Percentiles rank a stretch among this genome's conserved stretches.
phyloP scores from a whole-genome alignment of 139 green algal species.

The Diplosphaera chodatii region DNA sequence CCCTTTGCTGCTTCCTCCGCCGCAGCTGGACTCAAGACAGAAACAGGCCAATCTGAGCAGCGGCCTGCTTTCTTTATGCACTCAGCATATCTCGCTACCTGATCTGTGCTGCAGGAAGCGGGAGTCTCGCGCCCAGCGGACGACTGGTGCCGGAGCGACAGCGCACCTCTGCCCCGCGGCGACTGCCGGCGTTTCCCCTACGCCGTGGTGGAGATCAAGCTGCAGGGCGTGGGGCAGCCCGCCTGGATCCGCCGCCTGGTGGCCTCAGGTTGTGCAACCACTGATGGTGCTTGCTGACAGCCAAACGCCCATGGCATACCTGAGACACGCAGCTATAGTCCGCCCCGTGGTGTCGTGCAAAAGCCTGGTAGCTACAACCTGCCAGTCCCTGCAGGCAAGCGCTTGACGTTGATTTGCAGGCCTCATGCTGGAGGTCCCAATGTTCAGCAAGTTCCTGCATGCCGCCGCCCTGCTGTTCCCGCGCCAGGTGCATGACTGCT shows the following conservation, averaged over 20 bases:
- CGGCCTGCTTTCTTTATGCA: too few species aligned
- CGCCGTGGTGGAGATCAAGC: conserved; percentile 84
- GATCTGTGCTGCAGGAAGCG: conserved; percentile 38
- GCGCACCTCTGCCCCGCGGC: background rate
- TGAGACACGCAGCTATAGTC: too few species aligned
- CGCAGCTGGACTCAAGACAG: too few species aligned
- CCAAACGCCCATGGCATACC: too few species aligned
- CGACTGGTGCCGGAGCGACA: conserved; percentile 43
- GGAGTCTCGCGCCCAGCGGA: conserved; percentile 8
- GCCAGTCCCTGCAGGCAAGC: too few species aligned
- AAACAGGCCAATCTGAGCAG: too few species aligned
- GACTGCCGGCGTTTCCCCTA: conserved; percentile 70
- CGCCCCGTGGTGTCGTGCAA: too few species aligned
- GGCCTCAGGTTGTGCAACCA: conserved; percentile 4
- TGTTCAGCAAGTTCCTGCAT: conserved; percentile 83
- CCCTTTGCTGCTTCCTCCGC: too few species aligned
- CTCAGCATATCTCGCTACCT: too few species aligned
- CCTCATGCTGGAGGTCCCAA: conserved; percentile 62
- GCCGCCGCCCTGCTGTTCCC: conserved; percentile 36
- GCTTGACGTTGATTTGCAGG: too few species aligned
- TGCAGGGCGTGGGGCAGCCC: conserved; percentile 47
- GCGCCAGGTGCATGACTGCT: conserved; percentile 2
- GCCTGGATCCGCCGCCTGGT: conserved; percentile 43
- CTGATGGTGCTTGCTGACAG: too few species aligned
- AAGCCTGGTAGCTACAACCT: too few species aligned